These are phyloP conservation scores for Auricularia sp. DNA, from an alignment of 768 basidiomycete species.

Conservation along the genomic window DNA sequence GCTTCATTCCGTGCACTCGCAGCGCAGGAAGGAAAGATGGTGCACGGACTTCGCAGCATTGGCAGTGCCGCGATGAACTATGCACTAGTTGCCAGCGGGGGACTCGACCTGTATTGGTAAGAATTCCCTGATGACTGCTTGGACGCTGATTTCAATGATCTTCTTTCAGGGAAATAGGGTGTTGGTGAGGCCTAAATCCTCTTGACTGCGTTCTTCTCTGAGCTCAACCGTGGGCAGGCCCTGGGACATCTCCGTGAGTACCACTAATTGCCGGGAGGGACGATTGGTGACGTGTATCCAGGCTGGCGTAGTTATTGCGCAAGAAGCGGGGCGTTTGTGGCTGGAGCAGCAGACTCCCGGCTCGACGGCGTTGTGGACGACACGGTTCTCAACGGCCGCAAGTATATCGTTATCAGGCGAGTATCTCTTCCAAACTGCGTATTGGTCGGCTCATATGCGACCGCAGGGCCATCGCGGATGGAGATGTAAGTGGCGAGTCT, in stretches of 20 bases:
- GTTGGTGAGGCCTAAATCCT: slow-evolving; percentile 35
- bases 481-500: slow-evolving; percentile 29
- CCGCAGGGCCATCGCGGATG: slow-evolving; percentile 49
- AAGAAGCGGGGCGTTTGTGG: slow-evolving; percentile 81
- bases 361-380: slow-evolving; percentile 47
- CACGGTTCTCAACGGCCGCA: slow-evolving; percentile 58
- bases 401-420: slow-evolving; percentile 57
- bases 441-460: not conserved
- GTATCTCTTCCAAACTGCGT: not conserved
- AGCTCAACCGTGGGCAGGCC: slow-evolving; percentile 31
- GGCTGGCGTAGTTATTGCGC: slow-evolving; percentile 84
- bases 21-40: slow-evolving; percentile 69
- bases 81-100: slow-evolving; percentile 79
- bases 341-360: slow-evolving; percentile 46
- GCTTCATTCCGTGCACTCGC: slow-evolving; percentile 66
- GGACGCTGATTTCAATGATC: slow-evolving; percentile 2
- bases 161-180: slow-evolving; percentile 64
- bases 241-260: slow-evolving; percentile 75
- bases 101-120: slow-evolving; percentile 80
- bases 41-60: slow-evolving; percentile 70
- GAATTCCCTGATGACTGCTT: slow-evolving; percentile 15
- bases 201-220: not conserved
- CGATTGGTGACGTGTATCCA: slow-evolving; percentile 15
- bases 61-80: slow-evolving; percentile 82
- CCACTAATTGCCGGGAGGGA: not conserved